phyloP scores from a whole-genome alignment of 2,329 filamentous ascomycete species.

The Metarhizium sp. region DNA sequence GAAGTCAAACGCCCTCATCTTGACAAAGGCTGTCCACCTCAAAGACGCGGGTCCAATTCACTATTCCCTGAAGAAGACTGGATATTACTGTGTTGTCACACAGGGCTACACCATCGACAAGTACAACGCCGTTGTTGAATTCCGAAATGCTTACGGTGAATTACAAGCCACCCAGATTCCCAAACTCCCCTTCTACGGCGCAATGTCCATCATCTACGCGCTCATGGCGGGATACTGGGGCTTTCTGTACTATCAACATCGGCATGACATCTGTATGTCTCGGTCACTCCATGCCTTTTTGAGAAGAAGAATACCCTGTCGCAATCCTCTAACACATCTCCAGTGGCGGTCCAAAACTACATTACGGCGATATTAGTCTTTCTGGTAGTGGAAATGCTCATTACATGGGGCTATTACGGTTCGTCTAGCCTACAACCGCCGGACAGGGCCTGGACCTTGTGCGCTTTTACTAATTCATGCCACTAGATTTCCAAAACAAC shows the following conservation, averaged over 20 bases:
- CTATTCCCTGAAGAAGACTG: constrained; percentile 80
- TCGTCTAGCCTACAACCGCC: constrained; percentile 16
- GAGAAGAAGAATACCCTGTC: not conserved
- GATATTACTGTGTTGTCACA: constrained; percentile 91
- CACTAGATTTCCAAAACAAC: constrained; percentile 77
- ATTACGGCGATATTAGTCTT: constrained; percentile 96
- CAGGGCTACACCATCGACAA: constrained; percentile 57
- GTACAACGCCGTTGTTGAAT: constrained; percentile 78
- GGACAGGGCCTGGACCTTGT: not conserved
- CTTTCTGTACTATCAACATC: constrained; percentile 90
- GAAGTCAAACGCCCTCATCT: constrained; percentile 59
- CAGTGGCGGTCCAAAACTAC: constrained; percentile 94
- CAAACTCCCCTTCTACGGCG: constrained; percentile 94
- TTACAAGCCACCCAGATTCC: constrained; percentile 91
- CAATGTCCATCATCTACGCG: constrained; percentile 86
- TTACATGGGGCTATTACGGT: constrained; percentile 98
- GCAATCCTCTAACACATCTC: not conserved
- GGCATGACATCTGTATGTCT: constrained; percentile 71
- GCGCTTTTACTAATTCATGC: constrained; percentile 21
- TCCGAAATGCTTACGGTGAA: constrained; percentile 93
- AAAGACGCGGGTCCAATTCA: constrained; percentile 66
- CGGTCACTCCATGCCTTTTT: not conserved
- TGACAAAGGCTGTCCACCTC: constrained; percentile 73
- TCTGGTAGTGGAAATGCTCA: constrained; percentile 88
- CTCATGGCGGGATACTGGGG: constrained; percentile 79